Evolutionary conservation across 2,329 filamentous ascomycete genomes (phyloP).

Genomic region (Emergomyces orientalis): DNA sequence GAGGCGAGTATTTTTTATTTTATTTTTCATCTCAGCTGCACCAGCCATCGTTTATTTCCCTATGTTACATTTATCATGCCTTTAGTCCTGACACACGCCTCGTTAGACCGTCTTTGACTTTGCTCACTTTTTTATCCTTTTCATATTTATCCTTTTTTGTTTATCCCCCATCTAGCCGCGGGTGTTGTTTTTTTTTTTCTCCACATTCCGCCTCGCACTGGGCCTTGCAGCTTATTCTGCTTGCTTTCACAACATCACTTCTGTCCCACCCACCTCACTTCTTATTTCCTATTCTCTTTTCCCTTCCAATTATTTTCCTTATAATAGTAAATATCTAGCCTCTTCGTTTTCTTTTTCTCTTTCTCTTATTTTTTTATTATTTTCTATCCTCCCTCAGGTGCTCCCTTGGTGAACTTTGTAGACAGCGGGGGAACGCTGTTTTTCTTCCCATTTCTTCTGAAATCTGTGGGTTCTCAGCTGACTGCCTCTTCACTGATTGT

Average conservation of each 20-base stretch:
- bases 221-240: not conserved
- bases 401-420: not conserved
- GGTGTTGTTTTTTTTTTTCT: not conserved
- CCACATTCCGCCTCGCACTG: not conserved
- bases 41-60: not conserved
- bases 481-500: not conserved
- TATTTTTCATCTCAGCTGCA: not conserved
- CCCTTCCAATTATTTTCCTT: constrained; percentile 1
- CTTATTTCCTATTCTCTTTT: not conserved
- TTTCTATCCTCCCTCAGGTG: not conserved
- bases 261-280: not conserved
- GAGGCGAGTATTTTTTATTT: not conserved
- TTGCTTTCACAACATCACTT: not conserved
- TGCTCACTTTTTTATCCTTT: not conserved
- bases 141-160: not conserved
- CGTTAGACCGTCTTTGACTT: not conserved
- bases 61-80: not conserved
- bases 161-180: not conserved
- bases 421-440: not conserved
- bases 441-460: not conserved
- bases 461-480: not conserved
- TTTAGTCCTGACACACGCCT: not conserved
- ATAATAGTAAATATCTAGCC: constrained; percentile 3
- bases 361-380: not conserved
- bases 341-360: not conserved